Conservation (phyloP, 495 filamentous ascomycete species). For the Ramalina intermedia region DNA sequence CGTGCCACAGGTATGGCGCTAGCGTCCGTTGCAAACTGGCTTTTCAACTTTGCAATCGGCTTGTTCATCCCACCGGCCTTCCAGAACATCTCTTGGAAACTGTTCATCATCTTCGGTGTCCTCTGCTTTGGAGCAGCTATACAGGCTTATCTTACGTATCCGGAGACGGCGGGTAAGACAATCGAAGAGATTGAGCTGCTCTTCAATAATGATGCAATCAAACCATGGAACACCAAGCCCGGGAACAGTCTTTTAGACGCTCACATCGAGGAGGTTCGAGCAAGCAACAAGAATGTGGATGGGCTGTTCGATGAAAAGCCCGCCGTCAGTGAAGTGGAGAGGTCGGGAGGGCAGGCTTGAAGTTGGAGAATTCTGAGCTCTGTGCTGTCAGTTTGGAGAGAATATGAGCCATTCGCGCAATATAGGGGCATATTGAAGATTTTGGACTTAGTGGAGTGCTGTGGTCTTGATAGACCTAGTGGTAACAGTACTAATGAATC, state of each 20-base stretch:
- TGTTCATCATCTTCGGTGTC: constrained; percentile 62
- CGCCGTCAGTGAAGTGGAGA: no score
- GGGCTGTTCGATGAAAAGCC: no score
- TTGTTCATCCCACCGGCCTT: constrained; percentile 59
- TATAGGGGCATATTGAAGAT: no score
- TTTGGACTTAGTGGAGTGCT: no score
- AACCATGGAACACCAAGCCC: constrained; percentile 45
- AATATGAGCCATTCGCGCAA: no score
- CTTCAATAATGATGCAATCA: constrained; percentile 39
- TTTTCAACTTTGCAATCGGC: constrained; percentile 62
- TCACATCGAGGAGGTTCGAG: constrained; percentile 8
- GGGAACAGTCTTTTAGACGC: constrained; percentile 20
- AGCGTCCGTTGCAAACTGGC: constrained; percentile 56
- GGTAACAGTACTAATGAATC: no score
- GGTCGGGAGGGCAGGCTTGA: not conserved
- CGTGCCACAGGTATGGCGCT: constrained; percentile 58
- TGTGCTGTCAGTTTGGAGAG: no score
- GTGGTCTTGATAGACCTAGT: no score
- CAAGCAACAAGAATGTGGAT: not conserved
- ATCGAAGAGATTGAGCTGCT: constrained; percentile 56
- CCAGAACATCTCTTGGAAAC: constrained; percentile 56
- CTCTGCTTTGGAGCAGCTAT: constrained; percentile 48
- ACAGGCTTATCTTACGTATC: constrained; percentile 54
- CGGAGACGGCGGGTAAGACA: constrained; percentile 55
- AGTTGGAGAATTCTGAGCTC: not conserved